phyloP scores from a whole-genome alignment of 305 asterid species.

The Fraxinus velutina region DNA sequence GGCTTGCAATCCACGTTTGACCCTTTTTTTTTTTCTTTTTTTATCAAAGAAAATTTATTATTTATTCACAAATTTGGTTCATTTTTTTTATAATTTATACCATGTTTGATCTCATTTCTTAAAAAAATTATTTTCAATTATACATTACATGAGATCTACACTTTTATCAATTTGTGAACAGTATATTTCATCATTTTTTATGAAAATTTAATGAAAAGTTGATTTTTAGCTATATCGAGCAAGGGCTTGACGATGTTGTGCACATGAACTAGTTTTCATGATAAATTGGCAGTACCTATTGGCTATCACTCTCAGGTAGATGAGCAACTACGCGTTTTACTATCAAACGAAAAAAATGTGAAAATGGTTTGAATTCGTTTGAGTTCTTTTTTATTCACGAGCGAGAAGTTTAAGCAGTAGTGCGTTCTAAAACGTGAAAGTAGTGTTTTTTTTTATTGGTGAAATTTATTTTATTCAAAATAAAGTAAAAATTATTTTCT shows the following conservation, averaged over 20 bases:
- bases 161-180: no score
- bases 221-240: neutral
- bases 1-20: conserved; percentile 8
- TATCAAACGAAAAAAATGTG: neutral
- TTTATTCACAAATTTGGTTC: neutral
- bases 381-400: neutral
- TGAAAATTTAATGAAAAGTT: no score
- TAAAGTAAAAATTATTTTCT: neutral
- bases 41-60: neutral
- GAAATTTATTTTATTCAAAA: no score
- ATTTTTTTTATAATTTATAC: neutral
- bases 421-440: no score
- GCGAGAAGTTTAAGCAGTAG: neutral
- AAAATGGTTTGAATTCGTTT: neutral
- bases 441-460: no score
- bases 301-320: neutral
- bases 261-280: neutral
- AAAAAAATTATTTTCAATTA: no score
- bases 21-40: neutral
- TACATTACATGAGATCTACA: no score
- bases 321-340: neutral
- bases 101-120: neutral
- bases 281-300: neutral
- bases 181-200: no score
- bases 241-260: neutral